Percentiles rank a stretch among this genome's conserved stretches.
Conservation (phyloP, 108 stramenopile genomes). For the Cyclotella cryptica region DNA sequence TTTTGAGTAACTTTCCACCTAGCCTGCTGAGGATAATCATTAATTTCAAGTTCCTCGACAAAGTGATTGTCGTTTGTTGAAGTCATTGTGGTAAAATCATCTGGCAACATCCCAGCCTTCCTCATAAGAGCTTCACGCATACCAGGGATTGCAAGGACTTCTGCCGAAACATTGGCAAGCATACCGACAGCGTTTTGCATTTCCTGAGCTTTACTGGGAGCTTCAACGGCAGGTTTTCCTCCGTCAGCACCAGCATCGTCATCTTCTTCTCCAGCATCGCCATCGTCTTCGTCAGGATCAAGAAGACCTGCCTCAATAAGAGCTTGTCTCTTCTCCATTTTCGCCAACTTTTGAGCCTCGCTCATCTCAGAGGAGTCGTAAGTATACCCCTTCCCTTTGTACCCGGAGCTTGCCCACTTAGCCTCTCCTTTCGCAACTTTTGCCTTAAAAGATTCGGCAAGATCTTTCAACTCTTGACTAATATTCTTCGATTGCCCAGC, state of each 20-base stretch:
- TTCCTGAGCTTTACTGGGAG: constrained; percentile 27
- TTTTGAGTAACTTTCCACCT: constrained; percentile 91
- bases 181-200: constrained; percentile 57
- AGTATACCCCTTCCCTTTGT: constrained; percentile 95
- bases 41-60: constrained; percentile 91
- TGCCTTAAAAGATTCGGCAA: constrained; percentile 92
- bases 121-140: constrained; percentile 87
- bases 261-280: constrained; percentile 36
- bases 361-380: constrained; percentile 96
- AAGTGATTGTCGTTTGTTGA: constrained; percentile 75
- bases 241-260: constrained; percentile 38
- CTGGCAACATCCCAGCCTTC: constrained; percentile 71
- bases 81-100: constrained; percentile 45
- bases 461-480: constrained; percentile 77
- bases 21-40: constrained; percentile 92
- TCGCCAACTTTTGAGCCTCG: constrained; percentile 90
- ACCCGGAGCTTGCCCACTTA: constrained; percentile 92
- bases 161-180: constrained; percentile 77
- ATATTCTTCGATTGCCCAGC: constrained; percentile 92
- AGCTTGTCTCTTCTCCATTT: constrained; percentile 90
- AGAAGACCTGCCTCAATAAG: constrained; percentile 89
- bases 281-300: constrained; percentile 86
- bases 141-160: constrained; percentile 84
- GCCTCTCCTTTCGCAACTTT: constrained; percentile 96
- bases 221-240: constrained; percentile 17